Conservation (phyloP, 2,329 filamentous ascomycete species). For the Cladosporium sp. region DNA sequence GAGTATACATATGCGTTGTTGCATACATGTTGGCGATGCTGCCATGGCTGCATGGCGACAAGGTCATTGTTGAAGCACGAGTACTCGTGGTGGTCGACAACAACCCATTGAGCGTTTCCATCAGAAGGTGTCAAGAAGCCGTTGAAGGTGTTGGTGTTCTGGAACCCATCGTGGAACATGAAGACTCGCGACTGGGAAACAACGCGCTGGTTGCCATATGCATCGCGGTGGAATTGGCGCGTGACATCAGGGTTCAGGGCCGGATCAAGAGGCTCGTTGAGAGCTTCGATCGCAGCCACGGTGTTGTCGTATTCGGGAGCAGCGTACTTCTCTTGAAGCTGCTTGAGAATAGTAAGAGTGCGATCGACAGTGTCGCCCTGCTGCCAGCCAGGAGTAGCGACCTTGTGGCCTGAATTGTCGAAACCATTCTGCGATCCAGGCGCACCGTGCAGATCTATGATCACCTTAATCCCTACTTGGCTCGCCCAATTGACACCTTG, state of each 20-base stretch:
- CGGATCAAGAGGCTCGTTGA: constrained; percentile 47
- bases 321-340: constrained; percentile 41
- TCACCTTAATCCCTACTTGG: constrained; percentile 50
- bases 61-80: constrained; percentile 56
- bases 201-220: constrained; percentile 41
- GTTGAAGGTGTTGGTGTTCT: constrained; percentile 55
- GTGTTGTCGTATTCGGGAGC: constrained; percentile 44
- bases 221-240: constrained; percentile 53
- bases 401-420: constrained; percentile 57
- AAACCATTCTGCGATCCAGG: constrained; percentile 64
- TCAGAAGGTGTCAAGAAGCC: constrained; percentile 53
- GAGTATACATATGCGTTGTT: constrained; percentile 46
- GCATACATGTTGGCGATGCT: constrained; percentile 57
- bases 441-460: constrained; percentile 65
- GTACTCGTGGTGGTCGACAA: constrained; percentile 67
- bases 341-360: constrained; percentile 54
- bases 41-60: constrained; percentile 46
- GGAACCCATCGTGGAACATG: constrained; percentile 58
- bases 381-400: constrained; percentile 40
- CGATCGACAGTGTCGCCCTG: constrained; percentile 45
- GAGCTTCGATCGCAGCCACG: constrained; percentile 43
- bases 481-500: constrained; percentile 55
- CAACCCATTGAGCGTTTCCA: constrained; percentile 50
- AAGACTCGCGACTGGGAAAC: constrained; percentile 37
- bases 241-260: constrained; percentile 42